Base-by-base conservation (phyloP, 176 grass and related monocot genomes). In the Carex kokanica region DNA sequence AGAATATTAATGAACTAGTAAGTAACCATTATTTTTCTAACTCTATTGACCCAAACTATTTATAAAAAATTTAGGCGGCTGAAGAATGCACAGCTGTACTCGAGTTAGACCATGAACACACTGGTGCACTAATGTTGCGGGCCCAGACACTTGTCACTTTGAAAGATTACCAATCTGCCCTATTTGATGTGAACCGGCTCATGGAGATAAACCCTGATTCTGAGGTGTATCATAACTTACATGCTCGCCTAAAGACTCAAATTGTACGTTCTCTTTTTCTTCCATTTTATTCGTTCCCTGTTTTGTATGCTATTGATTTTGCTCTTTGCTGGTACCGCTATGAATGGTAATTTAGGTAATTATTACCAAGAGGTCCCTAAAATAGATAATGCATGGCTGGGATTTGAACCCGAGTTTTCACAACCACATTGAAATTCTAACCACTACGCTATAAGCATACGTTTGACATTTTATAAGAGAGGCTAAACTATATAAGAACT, bases 11-110 rank as follows among this genome's bases (percentile, higher is more conserved):
- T 73, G 69, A 68, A 40, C 65, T 38, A 68, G 8, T 64, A 24
- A 25, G 21, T 27, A 2, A 1, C 21, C 18, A 66, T 16, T 66
- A 32, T 34, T 34, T n/a, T 16, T 14, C 25, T 36, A 62, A n/a
- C 18, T 8, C 61, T 64, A 31, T 13, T 64, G 24, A 67, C 64
- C 14, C 25, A 67, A 36, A 36, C 31, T 38, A 1, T 14, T 67
- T 67, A 18, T 10, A 66, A 38, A 36, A 67, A 27, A 5, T 74
- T 64, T 69, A 99, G 96, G 89, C 96, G 0, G 93, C 96, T 58
- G 93, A 93, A 89, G 96, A 99, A 89, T 99, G 96, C 71, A 99
- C 96, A 41, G 90, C 96, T 85, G 96, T 99, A 64, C 96, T 99
- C 43, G 96, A 95, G 34, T 88, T 95, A 74, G 93, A 99, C n/a